Evolutionary conservation across 345 rosid genomes (phyloP).

Genomic region (Punica granatum): DNA sequence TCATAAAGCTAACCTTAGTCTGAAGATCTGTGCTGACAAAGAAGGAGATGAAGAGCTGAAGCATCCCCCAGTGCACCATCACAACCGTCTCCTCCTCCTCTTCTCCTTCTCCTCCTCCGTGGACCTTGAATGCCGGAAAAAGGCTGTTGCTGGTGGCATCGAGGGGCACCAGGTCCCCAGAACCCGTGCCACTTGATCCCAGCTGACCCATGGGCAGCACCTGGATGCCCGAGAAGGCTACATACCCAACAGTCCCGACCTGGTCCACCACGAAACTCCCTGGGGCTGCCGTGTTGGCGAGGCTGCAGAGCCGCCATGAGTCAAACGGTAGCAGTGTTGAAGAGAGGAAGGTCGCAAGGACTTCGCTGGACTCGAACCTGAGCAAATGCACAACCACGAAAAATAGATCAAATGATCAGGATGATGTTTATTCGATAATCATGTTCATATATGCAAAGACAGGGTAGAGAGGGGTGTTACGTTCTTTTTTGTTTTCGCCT

Average conservation of each 20-base stretch:
- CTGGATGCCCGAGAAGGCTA: conserved; percentile 43
- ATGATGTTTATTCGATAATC: no score
- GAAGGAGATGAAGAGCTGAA: conserved; percentile 28
- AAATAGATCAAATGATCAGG: not conserved
- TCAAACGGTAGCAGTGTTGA: conserved; percentile 42
- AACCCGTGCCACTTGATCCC: not conserved
- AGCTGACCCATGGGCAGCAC: conserved; percentile 6
- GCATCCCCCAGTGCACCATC: conserved; percentile 27
- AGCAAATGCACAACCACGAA: not conserved
- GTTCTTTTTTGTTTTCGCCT: no score
- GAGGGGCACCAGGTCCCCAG: conserved; percentile 1
- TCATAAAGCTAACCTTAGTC: conserved; percentile 30
- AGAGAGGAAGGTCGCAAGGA: conserved; percentile 43
- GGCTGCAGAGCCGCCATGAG: conserved; percentile 61
- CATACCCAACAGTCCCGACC: conserved; percentile 32
- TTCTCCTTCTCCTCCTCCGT: not conserved
- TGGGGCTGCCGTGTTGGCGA: conserved; percentile 14
- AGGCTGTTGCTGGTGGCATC: not conserved
- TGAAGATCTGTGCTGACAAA: conserved; percentile 12
- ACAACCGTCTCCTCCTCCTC: not conserved
- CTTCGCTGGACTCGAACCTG: conserved; percentile 77
- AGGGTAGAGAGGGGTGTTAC: no score
- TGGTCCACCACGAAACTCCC: conserved; percentile 21
- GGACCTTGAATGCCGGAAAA: conserved; percentile 29
- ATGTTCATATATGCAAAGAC: no score